Evolutionary conservation across 169 alveolate species (phyloP), one percentile per base, ranked within the genome.

Genomic region (Plasmodium knowlesi): DNA sequence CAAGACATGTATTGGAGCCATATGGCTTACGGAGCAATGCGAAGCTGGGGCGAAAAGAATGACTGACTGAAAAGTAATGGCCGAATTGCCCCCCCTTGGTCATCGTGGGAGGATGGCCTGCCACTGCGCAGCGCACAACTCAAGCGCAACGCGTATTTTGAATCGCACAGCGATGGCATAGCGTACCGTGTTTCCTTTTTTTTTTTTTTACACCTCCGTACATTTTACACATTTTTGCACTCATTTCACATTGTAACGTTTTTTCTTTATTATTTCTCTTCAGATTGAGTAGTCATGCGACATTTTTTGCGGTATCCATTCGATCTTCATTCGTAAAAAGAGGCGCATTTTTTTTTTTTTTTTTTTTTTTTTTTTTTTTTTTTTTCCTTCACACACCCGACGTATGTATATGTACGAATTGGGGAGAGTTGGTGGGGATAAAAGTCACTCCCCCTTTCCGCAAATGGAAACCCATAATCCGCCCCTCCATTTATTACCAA

Each of bases 1-100:
- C 94, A 99, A 94, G 28, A 99, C 99, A n/a, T 92, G 81, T n/a
- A 83, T 53, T 3, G 85, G 84, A 16, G 82, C 93, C 93, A 86
- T 86, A 39, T 34, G 5, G 16, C 19, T 50, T 3, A 8, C 1
- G 61, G 22, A 50, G 61, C 61, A 50, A 16, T 14, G 22, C 61
- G 61, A 50, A 50, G 25, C 61, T 43, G 22, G 22, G 22, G 22
- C 61, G 61, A 14, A 50, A 16, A 50, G 16, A 50, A 50, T 3
- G 61, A 50, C n/a, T 50, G 61, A 2, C 61, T 50, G 25, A 50
- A 50, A 16, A 14, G 16, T 12, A 50, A 12, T 22, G 22, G 25
- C 22, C 0, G 61, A 50, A 14, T 14, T 50, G 22, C 61, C 61
- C 16, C 54, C 61, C 61, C 61, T 12, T 50, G 61, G 61, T 50